Evolutionary conservation across 2,329 filamentous ascomycete species (phyloP), one percentile per base, ranked within the genome.

Genomic region (Fusarium clavum): DNA sequence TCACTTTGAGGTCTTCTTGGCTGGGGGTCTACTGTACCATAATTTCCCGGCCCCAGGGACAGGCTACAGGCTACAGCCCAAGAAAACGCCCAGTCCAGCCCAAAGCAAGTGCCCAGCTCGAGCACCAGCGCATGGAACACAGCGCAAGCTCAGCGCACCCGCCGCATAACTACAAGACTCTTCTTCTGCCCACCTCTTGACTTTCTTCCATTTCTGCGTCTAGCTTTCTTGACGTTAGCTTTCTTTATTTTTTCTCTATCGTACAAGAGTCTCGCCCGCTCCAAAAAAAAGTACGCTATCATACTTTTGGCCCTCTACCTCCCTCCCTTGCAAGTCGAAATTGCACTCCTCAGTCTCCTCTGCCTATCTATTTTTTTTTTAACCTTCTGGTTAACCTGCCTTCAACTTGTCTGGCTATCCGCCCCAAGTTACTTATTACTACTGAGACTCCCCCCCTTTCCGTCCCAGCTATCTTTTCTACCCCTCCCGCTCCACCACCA

Each of bases 401-500:
- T 30, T 30, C 12, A 30, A n/a, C 34, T 38, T 38, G 34, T 38
- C 34, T 38, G 34, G 34, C 45, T 30, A 61, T 40, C 34, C 44
- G 58, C 59, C 24, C 38, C 27, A 47, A 57, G 63, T 57, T 65
- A 73, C 72, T 51, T 72, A 73, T 75, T 73, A 75, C 73, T 75
- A 74, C 69, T 41, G 57, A 57, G 71, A 75, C 73, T 73, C 71
- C 73, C 73, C 73, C 73, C 68, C 54, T 65, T 68, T 60, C 66
- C 67, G 65, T 61, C 63, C 47, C 56, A 69, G 67, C 69, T 71
- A 66, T 57, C 61, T 64, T 69, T 64, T 67, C 56, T 72, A 73
- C 71, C 73, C 73, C 73, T 75, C 69, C 69, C 64, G 59, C 73
- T 75, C 73, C 73, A 74, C 71, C 73, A 75, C 71, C 64, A 69